Evolutionary conservation across 345 rosid species (phyloP), one percentile per base, ranked within the genome.

Genomic region (Hypericum androsaemum): DNA sequence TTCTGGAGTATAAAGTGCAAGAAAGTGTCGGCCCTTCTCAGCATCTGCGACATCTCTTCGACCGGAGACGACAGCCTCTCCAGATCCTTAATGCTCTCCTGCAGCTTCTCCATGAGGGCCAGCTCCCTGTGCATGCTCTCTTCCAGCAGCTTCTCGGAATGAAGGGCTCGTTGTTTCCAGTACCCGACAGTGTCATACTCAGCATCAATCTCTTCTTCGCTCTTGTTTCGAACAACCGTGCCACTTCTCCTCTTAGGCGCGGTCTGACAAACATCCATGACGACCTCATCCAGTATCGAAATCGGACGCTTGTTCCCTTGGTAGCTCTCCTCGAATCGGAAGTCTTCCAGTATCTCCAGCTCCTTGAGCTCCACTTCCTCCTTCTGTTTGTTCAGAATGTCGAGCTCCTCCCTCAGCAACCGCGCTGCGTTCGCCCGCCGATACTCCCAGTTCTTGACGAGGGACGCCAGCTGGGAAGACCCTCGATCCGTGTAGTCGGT

Each of bases 1-100:
- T 63, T 82, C 68, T 84, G 92, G 56, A 90, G 96, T 17, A 90
- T 81, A 58, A 90, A 90, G 67, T 90, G 96, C 66, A 90, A 65
- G 75, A 87, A 90, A 56, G 86, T 86, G 60, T 90, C 98, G 0
- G 98, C 98, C 59, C 96, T 79, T 40, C 76, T 78, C 41, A 90
- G 80, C 61, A 84, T 87, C 67, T 82, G 88, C 17, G 87, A 79
- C 56, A 90, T 59, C 37, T 90, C 98, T 72, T 90, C 95, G 0
- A 84, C 88, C 0, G 96, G 96, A 0, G 98, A 82, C 15, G 80
- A 52, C 47, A 87, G 86, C 47, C 58, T 78, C 71, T 84, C 98
- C 65, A 90, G 57, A 55, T 74, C 64, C 10, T 72, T 75, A 8
- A 87, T 60, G 64, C 78, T 82, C 55, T 87, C 98, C 10, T 78